A percentile compares a stretch with the other conserved stretches of the same genome.
Conservation (phyloP, 1,284 basidiomycete species). For the Paramarasmius palmivorus region DNA sequence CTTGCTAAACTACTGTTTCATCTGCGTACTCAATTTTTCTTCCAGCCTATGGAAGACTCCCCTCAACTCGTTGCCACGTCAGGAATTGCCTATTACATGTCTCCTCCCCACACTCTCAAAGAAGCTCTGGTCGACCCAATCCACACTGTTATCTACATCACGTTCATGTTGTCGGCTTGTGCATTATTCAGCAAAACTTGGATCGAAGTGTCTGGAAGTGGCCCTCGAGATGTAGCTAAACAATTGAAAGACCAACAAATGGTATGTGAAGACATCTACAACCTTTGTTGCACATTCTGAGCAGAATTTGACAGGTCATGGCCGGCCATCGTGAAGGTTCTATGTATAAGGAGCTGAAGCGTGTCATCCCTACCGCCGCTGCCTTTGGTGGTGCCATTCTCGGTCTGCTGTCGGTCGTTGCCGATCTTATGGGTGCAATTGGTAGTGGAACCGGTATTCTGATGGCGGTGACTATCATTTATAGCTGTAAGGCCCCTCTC, state of each 20-base stretch:
- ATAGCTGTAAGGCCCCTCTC: slow-evolving; percentile 68
- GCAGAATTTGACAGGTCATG: slow-evolving; percentile 46
- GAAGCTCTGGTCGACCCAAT: slow-evolving; percentile 90
- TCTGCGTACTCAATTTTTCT: slow-evolving; percentile 8
- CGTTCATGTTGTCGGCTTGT: slow-evolving; percentile 92
- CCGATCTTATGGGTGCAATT: slow-evolving; percentile 96
- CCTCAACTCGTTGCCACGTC: slow-evolving; percentile 89
- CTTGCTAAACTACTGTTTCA: not conserved
- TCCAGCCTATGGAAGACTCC: slow-evolving; percentile 87
- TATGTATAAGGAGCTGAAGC: slow-evolving; percentile 12
- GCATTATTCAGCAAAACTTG: slow-evolving; percentile 99
- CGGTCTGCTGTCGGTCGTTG: slow-evolving; percentile 89
- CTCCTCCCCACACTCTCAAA: slow-evolving; percentile 89
- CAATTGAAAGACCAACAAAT: slow-evolving; percentile 99
- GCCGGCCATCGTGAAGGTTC: slow-evolving; percentile 4
- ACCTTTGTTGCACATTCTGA: not conserved
- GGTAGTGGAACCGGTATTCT: slow-evolving; percentile 97
- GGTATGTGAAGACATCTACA: slow-evolving; percentile 44
- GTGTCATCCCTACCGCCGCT: slow-evolving; percentile 68
- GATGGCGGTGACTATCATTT: slow-evolving; percentile 98
- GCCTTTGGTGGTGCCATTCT: slow-evolving; percentile 96
- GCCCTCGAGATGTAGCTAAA: slow-evolving; percentile 95
- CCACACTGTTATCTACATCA: slow-evolving; percentile 90
- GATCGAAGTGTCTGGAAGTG: slow-evolving; percentile 97
- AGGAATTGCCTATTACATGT: slow-evolving; percentile 98